Percentiles rank a stretch among this genome's conserved stretches.
Conservation (phyloP, 192 early-diverging fungal genomes). For the Rhizoclosmatium globosum region DNA sequence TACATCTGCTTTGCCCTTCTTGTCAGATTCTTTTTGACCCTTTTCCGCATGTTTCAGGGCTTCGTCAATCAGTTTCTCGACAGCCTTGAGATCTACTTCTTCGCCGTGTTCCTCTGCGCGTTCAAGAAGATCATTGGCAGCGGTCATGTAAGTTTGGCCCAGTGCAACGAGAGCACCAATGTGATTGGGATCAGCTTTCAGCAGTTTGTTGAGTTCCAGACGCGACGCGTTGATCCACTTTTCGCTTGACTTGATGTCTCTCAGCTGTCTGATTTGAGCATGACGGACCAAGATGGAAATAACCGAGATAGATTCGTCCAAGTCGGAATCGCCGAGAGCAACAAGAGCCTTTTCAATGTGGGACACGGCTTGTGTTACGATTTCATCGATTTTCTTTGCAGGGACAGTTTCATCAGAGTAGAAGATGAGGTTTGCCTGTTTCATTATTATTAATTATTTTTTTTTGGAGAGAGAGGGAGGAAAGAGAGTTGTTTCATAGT, state of each 20-base stretch:
- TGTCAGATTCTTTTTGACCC: neutral
- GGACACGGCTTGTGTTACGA: slow-evolving; percentile 12
- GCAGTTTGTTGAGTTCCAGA: slow-evolving; percentile 26
- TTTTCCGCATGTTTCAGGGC: slow-evolving; percentile 8
- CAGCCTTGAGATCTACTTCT: slow-evolving; percentile 4
- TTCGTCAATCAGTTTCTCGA: slow-evolving; percentile 27
- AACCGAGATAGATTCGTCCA: slow-evolving; percentile 21
- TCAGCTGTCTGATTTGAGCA: neutral
- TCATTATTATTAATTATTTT: too few relatives aligned
- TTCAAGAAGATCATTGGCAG: slow-evolving; percentile 23
- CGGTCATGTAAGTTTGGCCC: slow-evolving; percentile 22
- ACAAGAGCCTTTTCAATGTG: slow-evolving; percentile 16
- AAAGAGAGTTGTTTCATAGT: neutral
- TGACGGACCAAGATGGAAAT: slow-evolving; percentile 15
- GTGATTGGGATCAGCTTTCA: slow-evolving; percentile 23
- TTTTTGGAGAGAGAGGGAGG: neutral
- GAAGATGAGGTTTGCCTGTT: slow-evolving; percentile 17
- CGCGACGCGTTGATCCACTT: slow-evolving; percentile 29
- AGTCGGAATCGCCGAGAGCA: neutral
- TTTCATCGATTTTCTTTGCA: slow-evolving; percentile 23
- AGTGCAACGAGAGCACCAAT: neutral
- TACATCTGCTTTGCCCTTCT: neutral
- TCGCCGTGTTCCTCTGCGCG: neutral
- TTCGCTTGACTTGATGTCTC: slow-evolving; percentile 5
- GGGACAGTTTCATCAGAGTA: neutral